Percentiles rank a stretch among this genome's conserved stretches.
These are phyloP conservation scores for Ceratocystis papillata DNA, from an alignment of 2,329 filamentous ascomycete genomes.

Conservation along the genomic window DNA sequence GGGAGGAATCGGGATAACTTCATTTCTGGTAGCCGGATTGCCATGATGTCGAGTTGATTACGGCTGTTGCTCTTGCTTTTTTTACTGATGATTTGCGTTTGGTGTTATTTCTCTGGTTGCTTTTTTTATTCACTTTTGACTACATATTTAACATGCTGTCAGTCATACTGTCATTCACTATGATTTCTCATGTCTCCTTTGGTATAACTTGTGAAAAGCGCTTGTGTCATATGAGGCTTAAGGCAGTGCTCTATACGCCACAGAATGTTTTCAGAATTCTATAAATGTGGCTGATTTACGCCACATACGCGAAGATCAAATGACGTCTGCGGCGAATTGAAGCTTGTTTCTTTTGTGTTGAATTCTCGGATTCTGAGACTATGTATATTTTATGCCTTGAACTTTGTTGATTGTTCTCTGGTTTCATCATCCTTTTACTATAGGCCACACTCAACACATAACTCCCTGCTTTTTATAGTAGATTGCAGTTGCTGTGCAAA, in stretches of 20 bases:
- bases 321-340: conserved; percentile 11
- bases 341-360: neutral
- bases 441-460: neutral
- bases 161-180: neutral
- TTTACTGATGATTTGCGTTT: conserved; percentile 4
- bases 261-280: neutral
- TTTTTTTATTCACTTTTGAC: neutral
- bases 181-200: neutral
- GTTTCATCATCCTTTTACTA: neutral
- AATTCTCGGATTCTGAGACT: neutral
- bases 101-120: conserved; percentile 5
- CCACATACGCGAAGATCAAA: neutral
- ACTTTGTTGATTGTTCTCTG: neutral
- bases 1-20: neutral
- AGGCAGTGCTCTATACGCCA: neutral
- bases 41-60: neutral
- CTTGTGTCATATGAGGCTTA: neutral
- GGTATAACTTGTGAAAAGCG: neutral
- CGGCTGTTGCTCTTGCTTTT: neutral
- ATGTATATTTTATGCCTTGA: neutral
- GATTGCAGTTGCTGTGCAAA: neutral
- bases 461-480: neutral
- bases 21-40: neutral
- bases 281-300: neutral
- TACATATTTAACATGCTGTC: neutral